Percentiles rank a stretch among this genome's conserved stretches.
These are phyloP conservation scores for Cryptosporidium meleagridis DNA, from an alignment of 169 alveolate species.

Conservation along the genomic window DNA sequence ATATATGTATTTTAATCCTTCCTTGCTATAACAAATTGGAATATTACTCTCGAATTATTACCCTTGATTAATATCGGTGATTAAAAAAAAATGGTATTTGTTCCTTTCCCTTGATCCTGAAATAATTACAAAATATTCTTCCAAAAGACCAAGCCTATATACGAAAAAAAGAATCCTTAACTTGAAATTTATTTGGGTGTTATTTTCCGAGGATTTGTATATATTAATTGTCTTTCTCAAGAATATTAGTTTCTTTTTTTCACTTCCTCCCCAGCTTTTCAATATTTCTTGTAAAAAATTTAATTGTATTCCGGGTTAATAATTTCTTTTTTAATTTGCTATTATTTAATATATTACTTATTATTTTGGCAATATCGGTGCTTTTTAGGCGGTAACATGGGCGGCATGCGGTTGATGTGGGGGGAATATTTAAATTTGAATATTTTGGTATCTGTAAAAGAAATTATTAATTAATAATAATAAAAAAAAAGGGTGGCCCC, in stretches of 20 bases:
- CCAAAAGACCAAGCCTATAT: neutral
- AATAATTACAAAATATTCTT: neutral
- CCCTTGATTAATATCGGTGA: neutral
- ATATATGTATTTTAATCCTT: neutral
- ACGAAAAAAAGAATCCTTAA: neutral
- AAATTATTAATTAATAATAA: neutral
- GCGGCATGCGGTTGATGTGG: neutral
- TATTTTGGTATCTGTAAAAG: constrained; percentile 12
- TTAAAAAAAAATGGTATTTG: too few relatives aligned
- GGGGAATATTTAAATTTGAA: constrained; percentile 1
- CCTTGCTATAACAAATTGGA: neutral
- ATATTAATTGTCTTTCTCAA: neutral
- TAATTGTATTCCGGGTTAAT: neutral
- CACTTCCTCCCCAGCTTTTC: neutral
- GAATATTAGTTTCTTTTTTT: neutral
- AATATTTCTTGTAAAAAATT: neutral
- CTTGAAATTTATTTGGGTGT: neutral
- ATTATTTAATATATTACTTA: neutral
- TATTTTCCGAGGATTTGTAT: neutral
- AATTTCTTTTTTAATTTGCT: neutral
- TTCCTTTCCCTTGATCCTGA: neutral
- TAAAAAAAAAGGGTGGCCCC: neutral
- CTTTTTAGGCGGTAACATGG: constrained; percentile 2
- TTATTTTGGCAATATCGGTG: constrained; percentile 14
- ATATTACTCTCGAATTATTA: neutral